Conservation (phyloP, 78 protist species). For the Dictyostelium intermedium region DNA sequence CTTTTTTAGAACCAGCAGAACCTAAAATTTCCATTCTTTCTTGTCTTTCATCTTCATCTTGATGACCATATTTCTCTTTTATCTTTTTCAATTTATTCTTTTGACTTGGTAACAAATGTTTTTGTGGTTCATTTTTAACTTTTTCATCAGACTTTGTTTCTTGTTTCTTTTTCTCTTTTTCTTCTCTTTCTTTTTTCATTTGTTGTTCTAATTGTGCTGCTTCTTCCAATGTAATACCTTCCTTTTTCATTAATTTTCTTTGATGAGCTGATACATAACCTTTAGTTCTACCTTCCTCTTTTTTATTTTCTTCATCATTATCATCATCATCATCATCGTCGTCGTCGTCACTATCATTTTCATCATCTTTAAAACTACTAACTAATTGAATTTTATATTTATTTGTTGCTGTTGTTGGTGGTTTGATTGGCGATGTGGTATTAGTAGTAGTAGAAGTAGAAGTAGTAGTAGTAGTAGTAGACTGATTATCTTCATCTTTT, state of each 20-base stretch:
- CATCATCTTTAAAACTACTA: slow-evolving; percentile 28
- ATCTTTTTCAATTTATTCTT: slow-evolving; percentile 90
- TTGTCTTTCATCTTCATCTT: slow-evolving; percentile 96
- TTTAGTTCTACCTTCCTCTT: slow-evolving; percentile 32
- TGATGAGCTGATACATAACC: slow-evolving; percentile 23
- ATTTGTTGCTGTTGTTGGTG: slow-evolving; percentile 4
- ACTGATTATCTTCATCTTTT: slow-evolving; percentile 25
- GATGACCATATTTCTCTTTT: slow-evolving; percentile 90
- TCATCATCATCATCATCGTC: slow-evolving; percentile 13
- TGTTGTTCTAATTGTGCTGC: slow-evolving; percentile 11
- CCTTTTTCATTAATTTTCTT: slow-evolving; percentile 48
- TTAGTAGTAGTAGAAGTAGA: not conserved
- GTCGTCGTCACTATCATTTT: not conserved
- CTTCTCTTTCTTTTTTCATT: not conserved
- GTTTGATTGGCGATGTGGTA: not conserved
- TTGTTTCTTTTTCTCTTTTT: not conserved
- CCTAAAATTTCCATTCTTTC: slow-evolving; percentile 75
- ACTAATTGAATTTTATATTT: slow-evolving; percentile 31
- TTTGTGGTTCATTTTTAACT: slow-evolving; percentile 48
- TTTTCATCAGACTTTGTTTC: slow-evolving; percentile 11
- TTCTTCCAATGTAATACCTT: slow-evolving; percentile 19
- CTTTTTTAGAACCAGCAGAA: slow-evolving; percentile 31
- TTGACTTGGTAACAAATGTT: slow-evolving; percentile 74
- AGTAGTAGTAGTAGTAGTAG: not conserved
- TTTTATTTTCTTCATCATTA: not conserved